Evolutionary conservation across 441 rosid genomes (phyloP), one percentile per base, ranked within the genome.

Genomic region (Gossypium schwendimanii): DNA sequence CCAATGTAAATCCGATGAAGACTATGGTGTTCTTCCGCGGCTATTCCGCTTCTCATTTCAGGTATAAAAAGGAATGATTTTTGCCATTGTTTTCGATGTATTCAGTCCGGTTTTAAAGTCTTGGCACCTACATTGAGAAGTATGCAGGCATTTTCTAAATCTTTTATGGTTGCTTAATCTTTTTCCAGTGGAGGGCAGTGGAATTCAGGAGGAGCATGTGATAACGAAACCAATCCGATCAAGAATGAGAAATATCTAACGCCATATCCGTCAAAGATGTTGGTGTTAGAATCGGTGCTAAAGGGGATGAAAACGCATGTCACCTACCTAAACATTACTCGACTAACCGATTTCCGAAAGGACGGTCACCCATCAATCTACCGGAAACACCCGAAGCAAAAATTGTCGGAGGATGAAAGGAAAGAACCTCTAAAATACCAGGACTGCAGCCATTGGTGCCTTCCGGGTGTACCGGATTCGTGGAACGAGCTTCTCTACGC

Each of bases 381-480:
- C 71, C 64, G 96, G 79, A 92, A 83, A 79, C 73, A 20, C 33
- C 58, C 7, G 8, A 49, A 67, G 59, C 85, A 75, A 24, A 74
- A 82, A 21, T 10, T 86, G 20, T 20, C 92, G 0, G 77, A 23
- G 0, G 91, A 70, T 23, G 91, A 92, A 80, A 80, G 84, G 59
- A 82, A 69, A 73, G 70, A 87, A 0, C 88, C 93, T 0, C 50
- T 88, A 76, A 77, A 23, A 73, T 89, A 71, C 81, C 99, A 94
- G 68, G 99, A 94, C 66, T 94, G 99, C 84, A 92, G 99, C 84
- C 99, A 94, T 36, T 94, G 99, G 98, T 94, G 99, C 81, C 94
- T 94, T 58, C 98, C 98, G 0, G 99, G 99, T 0, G 97, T 94
- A 12, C 98, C 97, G 0, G 99, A 94, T 63, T 73, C 86, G 0